Evolutionary conservation across 306 rosid species (phyloP).

Genomic region (Prunus campanulata): DNA sequence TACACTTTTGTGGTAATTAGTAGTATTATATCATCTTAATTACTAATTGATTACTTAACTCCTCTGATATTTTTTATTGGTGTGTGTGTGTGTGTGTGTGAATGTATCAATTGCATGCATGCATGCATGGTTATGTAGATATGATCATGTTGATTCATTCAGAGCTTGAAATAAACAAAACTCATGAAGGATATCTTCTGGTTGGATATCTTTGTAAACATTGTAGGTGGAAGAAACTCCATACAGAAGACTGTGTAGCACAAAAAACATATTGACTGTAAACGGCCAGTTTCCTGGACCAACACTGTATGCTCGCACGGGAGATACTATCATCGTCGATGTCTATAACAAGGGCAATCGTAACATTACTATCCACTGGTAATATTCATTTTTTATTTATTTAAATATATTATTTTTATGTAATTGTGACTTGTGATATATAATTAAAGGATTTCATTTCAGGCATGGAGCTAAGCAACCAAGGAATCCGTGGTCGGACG

Average conservation of each 20-base stretch:
- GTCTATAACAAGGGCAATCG: conserved; percentile 35
- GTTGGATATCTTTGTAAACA: not conserved
- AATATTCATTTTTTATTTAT: not conserved
- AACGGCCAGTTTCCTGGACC: conserved; percentile 54
- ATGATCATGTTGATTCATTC: not conserved
- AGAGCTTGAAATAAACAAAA: not conserved
- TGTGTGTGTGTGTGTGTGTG: not conserved
- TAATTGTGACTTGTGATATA: too few relatives aligned
- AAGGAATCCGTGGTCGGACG: conserved; percentile 50
- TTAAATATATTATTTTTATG: too few relatives aligned
- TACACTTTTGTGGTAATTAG: conserved; percentile 25
- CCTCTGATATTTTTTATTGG: too few relatives aligned
- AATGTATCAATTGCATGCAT: not conserved
- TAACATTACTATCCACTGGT: conserved; percentile 62
- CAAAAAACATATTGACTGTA: conserved; percentile 47
- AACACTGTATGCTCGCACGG: conserved; percentile 29
- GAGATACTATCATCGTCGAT: conserved; percentile 39
- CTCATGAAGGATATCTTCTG: not conserved
- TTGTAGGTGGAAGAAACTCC: conserved; percentile 25
- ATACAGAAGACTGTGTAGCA: conserved; percentile 32
- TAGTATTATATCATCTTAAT: not conserved
- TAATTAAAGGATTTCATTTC: not conserved
- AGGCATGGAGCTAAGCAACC: conserved; percentile 52
- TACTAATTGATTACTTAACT: too few relatives aligned
- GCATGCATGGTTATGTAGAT: not conserved